phyloP scores from a whole-genome alignment of 306 rosid genomes.

The Alnus rubra region DNA sequence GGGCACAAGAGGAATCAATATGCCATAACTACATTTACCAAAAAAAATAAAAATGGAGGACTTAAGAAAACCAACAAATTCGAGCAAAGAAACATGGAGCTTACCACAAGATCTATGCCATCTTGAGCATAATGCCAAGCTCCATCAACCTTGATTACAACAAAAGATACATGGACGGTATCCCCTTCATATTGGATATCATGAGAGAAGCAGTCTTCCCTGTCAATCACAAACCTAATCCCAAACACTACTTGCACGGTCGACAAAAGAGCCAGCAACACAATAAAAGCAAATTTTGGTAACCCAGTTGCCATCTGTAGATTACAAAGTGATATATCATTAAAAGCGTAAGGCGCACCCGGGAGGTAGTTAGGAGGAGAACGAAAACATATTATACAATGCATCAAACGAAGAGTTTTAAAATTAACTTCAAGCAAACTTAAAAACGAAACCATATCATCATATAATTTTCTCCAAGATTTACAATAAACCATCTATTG shows the following conservation, averaged over 20 bases:
- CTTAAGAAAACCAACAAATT: neutral
- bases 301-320: slow-evolving; percentile 46
- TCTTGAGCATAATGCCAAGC: slow-evolving; percentile 54
- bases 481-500: neutral
- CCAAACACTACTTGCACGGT: slow-evolving; percentile 46
- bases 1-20: neutral
- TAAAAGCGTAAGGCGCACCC: no score
- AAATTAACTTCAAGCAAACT: neutral
- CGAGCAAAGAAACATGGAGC: neutral
- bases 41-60: neutral
- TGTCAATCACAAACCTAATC: slow-evolving; percentile 70
- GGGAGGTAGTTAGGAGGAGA: no score
- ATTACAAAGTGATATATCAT: neutral
- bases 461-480: neutral
- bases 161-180: slow-evolving; percentile 64
- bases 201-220: slow-evolving; percentile 66
- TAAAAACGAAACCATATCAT: neutral
- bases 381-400: neutral
- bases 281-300: slow-evolving; percentile 21
- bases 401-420: neutral
- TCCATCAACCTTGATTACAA: slow-evolving; percentile 52
- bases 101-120: slow-evolving; percentile 62
- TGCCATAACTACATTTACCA: neutral
- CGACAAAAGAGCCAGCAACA: slow-evolving; percentile 31
- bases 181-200: slow-evolving; percentile 54